phyloP scores from a whole-genome alignment of 208 protist species.

The Trypanosoma vivax region DNA sequence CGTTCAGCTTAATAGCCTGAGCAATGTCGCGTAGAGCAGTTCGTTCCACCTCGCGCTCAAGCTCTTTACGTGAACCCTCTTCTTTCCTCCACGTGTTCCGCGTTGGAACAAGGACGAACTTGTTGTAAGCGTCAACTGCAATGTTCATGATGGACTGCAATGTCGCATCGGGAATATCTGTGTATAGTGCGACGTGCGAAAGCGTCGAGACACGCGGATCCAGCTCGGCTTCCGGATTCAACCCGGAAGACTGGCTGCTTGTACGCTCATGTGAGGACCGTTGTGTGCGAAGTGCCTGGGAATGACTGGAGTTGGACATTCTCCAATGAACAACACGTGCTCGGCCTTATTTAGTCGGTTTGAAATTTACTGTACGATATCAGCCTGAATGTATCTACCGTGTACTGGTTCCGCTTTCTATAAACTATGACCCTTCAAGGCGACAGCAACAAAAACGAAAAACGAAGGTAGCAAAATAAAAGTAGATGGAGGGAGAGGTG shows the following conservation, averaged over 20 bases:
- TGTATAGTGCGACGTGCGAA: conserved; percentile 35
- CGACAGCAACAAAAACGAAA: no score
- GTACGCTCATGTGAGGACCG: conserved; percentile 1
- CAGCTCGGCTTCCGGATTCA: conserved; percentile 33
- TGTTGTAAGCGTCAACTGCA: conserved; percentile 60
- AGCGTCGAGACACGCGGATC: conserved; percentile 45
- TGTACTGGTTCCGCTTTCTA: no score
- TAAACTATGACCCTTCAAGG: no score
- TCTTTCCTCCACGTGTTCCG: conserved; percentile 82
- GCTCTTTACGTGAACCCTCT: conserved; percentile 56
- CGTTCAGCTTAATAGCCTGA: conserved; percentile 49
- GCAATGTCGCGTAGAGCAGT: conserved; percentile 58
- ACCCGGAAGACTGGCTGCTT: conserved; percentile 10
- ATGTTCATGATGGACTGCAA: conserved; percentile 61
- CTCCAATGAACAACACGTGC: no score
- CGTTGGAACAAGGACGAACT: conserved; percentile 60
- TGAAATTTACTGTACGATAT: no score
- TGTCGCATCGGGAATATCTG: conserved; percentile 53
- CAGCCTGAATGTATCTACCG: no score
- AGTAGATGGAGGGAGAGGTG: no score
- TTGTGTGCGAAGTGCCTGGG: no score
- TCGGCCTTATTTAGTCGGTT: no score
- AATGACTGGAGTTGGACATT: no score
- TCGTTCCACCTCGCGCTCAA: conserved; percentile 77
- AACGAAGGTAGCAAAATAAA: no score